Evolutionary conservation across 441 rosid species (phyloP), one percentile per base, ranked within the genome.

Genomic region (Pelargonium cotyledonis): DNA sequence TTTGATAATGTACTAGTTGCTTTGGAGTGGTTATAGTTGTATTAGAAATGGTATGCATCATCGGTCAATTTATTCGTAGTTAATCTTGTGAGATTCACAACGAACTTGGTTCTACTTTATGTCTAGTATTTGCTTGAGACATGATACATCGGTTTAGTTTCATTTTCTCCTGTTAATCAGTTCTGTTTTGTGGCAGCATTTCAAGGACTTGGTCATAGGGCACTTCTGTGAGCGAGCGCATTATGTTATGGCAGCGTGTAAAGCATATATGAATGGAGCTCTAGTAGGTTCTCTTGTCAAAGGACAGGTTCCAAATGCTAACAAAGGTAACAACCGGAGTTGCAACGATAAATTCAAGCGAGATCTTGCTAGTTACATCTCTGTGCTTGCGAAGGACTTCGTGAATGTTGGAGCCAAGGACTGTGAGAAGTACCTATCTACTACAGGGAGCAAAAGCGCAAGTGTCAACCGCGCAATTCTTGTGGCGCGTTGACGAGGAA

Each of bases 231-330:
- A 71, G 72, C 76, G 74, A 26, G 92, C 91, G 38, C 75, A 74
- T 51, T 88, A 83, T 55, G 82, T 94, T 68, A 73, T 91, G 69
- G 80, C 76, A 63, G 95, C 97, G 19, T 89, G 98, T 71, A 77
- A 80, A 77, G 88, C 89, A 11, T 91, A 93, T 60, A 80, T 71
- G 81, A 84, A 78, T 14, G 99, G 97, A 66, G 95, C 91, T 68
- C 81, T 79, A 63, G 89, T 91, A 14, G 97, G 89, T 44, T 77
- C 79, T 72, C 70, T 80, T 70, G 83, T 81, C 43, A 82, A 79
- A 72, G 94, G 89, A 58, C 83, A 83, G 10, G 84, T 76, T 76
- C 84, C 82, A 72, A 85, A 76, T 64, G 85, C 81, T 29, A 81
- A 81, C 14, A 84, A 78, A 60, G 83, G 80, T 49, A 80, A 69